Conservation (phyloP, 2,329 filamentous ascomycete species). For the Hypoxylon sp. region DNA sequence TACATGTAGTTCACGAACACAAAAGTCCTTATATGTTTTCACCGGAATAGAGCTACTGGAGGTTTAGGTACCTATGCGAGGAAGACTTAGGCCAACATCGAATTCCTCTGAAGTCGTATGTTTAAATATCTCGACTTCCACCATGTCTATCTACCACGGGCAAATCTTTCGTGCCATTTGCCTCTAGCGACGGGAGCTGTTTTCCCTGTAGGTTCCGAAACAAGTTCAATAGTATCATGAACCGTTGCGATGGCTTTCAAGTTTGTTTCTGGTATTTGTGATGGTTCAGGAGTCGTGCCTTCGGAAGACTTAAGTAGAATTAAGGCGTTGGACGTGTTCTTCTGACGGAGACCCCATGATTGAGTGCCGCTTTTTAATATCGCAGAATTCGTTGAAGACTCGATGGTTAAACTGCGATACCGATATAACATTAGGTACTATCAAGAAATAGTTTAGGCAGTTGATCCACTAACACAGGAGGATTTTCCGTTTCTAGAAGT, state of each 20-base stretch:
- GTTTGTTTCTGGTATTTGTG: slow-evolving; percentile 54
- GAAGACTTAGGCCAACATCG: neutral
- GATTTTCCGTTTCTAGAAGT: slow-evolving; percentile 67
- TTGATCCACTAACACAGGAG: slow-evolving; percentile 64
- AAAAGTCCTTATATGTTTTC: neutral
- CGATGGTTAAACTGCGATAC: slow-evolving; percentile 61
- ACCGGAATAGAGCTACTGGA: neutral
- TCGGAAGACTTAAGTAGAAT: slow-evolving; percentile 64
- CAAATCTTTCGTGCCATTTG: slow-evolving; percentile 75
- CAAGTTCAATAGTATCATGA: slow-evolving; percentile 74
- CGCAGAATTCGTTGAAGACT: slow-evolving; percentile 66
- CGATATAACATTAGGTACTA: slow-evolving; percentile 5
- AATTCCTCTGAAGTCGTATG: neutral
- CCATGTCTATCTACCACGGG: slow-evolving; percentile 55
- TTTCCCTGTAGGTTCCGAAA: slow-evolving; percentile 59
- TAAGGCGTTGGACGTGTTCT: slow-evolving; percentile 77
- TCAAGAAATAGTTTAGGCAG: neutral
- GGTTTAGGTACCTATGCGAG: neutral
- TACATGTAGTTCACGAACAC: neutral
- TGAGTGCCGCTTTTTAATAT: slow-evolving; percentile 66
- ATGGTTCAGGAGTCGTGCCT: slow-evolving; percentile 23
- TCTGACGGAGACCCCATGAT: slow-evolving; percentile 73
- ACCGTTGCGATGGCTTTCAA: slow-evolving; percentile 68
- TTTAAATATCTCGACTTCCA: neutral
- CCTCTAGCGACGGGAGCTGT: slow-evolving; percentile 58